These are phyloP conservation scores for Hypoxylon fuscum DNA, from an alignment of 495 filamentous ascomycete species.

Conservation along the genomic window DNA sequence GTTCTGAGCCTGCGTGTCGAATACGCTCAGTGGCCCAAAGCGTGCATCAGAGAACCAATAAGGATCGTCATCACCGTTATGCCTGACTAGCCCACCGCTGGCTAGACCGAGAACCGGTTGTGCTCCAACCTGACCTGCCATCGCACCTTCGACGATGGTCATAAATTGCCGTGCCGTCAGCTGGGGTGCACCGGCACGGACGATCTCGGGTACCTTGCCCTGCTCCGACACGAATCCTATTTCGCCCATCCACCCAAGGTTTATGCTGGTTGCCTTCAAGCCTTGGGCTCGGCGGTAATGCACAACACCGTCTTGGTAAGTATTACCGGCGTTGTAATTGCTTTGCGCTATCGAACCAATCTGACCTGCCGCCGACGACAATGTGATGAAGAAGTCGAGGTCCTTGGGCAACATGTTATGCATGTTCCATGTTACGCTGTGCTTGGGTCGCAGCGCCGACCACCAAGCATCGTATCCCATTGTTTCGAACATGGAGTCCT, in stretches of 20 bases:
- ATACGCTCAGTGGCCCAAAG: conserved; percentile 52
- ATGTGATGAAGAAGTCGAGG: conserved; percentile 69
- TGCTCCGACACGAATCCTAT: conserved; percentile 44
- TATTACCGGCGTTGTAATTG: conserved; percentile 62
- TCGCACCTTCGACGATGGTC: conserved; percentile 34
- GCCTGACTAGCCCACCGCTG: conserved; percentile 41
- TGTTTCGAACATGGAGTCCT: conserved; percentile 58
- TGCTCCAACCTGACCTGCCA: conserved; percentile 32
- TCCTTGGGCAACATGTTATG: conserved; percentile 54
- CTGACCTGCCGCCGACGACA: conserved; percentile 64
- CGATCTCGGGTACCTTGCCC: conserved; percentile 42
- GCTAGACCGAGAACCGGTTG: conserved; percentile 43
- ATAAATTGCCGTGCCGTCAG: conserved; percentile 34
- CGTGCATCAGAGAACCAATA: conserved; percentile 58
- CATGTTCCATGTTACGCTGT: conserved; percentile 57
- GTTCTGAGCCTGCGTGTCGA: conserved; percentile 39
- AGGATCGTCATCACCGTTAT: conserved; percentile 47
- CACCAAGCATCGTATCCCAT: conserved; percentile 55
- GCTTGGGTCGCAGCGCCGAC: conserved; percentile 55
- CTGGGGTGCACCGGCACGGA: conserved; percentile 37
- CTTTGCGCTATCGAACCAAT: conserved; percentile 59
- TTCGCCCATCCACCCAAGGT: conserved; percentile 55
- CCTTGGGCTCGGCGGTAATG: conserved; percentile 48
- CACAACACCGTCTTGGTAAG: conserved; percentile 59
- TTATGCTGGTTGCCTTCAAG: conserved; percentile 52